Conservation (phyloP, 768 basidiomycete genomes). For the Auriscalpium orientale region DNA sequence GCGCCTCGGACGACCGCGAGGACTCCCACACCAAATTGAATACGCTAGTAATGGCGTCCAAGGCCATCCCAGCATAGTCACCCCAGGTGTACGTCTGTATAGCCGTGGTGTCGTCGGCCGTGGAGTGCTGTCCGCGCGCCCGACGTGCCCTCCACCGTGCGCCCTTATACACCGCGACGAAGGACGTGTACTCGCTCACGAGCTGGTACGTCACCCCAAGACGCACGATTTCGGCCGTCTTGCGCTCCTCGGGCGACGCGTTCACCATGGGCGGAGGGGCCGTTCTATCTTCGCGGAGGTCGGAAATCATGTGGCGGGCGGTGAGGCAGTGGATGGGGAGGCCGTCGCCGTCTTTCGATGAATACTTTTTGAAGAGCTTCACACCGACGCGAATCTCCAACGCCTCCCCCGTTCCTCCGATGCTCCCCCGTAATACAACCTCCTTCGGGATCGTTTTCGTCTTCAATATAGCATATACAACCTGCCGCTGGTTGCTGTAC, state of each 20-base stretch:
- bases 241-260: slow-evolving; percentile 27
- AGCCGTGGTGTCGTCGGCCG: not conserved
- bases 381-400: slow-evolving; percentile 18
- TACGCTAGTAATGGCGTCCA: not conserved
- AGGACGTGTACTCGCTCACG: slow-evolving; percentile 45
- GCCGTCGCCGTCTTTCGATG: not conserved
- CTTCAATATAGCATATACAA: slow-evolving; percentile 27
- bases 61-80: not conserved
- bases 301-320: slow-evolving; percentile 47
- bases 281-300: slow-evolving; percentile 29
- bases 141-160: slow-evolving; percentile 3
- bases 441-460: slow-evolving; percentile 17
- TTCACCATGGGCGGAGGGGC: not conserved
- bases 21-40: not conserved
- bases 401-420: slow-evolving; percentile 18
- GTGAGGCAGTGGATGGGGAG: slow-evolving; percentile 44
- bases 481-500: slow-evolving; percentile 28
- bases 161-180: slow-evolving; percentile 42
- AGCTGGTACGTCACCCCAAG: slow-evolving; percentile 47
- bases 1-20: not conserved
- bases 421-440: slow-evolving; percentile 22
- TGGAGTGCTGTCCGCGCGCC: not conserved
- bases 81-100: not conserved
- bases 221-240: slow-evolving; percentile 39
- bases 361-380: slow-evolving; percentile 17